These are phyloP conservation scores for Phoma sp. DNA, from an alignment of 2,329 filamentous ascomycete genomes.

Conservation along the genomic window DNA sequence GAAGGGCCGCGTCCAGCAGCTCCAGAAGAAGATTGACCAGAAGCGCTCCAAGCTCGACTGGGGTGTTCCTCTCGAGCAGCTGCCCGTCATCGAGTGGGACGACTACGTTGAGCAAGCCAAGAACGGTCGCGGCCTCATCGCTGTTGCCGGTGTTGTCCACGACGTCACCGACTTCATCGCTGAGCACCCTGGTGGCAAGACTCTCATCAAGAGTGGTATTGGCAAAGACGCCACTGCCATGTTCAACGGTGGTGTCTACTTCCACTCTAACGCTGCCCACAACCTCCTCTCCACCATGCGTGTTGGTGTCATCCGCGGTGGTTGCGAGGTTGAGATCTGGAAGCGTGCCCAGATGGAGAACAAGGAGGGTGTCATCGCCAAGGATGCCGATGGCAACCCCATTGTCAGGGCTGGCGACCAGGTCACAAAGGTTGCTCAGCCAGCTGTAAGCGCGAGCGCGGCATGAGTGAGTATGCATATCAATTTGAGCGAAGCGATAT, in stretches of 20 bases:
- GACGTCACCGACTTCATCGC: slow-evolving; percentile 54
- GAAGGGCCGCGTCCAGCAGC: slow-evolving; percentile 54
- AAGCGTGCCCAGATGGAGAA: slow-evolving; percentile 53
- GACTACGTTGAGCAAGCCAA: slow-evolving; percentile 53
- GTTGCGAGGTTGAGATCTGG: slow-evolving; percentile 55
- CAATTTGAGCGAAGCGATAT: slow-evolving; percentile 40
- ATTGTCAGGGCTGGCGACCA: slow-evolving; percentile 88
- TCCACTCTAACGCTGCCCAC: slow-evolving; percentile 53
- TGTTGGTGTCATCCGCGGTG: slow-evolving; percentile 53
- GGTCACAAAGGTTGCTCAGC: slow-evolving; percentile 81
- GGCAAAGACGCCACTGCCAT: slow-evolving; percentile 55
- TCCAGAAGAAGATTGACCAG: slow-evolving; percentile 56
- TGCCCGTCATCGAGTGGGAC: slow-evolving; percentile 55
- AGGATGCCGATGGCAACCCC: slow-evolving; percentile 80
- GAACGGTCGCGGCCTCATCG: slow-evolving; percentile 52
- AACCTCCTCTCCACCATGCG: slow-evolving; percentile 54
- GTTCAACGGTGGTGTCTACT: slow-evolving; percentile 55
- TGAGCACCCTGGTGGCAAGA: slow-evolving; percentile 54
- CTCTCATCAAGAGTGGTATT: slow-evolving; percentile 51
- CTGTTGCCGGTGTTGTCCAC: slow-evolving; percentile 53
- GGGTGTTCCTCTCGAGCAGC: slow-evolving; percentile 53
- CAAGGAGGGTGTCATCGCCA: slow-evolving; percentile 81
- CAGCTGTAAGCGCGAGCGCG: slow-evolving; percentile 82
- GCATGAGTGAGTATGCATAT: slow-evolving; percentile 59
- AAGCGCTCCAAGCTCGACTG: slow-evolving; percentile 53